phyloP scores from a whole-genome alignment of 176 grass and related monocot genomes.

The Carex myosuroides region DNA sequence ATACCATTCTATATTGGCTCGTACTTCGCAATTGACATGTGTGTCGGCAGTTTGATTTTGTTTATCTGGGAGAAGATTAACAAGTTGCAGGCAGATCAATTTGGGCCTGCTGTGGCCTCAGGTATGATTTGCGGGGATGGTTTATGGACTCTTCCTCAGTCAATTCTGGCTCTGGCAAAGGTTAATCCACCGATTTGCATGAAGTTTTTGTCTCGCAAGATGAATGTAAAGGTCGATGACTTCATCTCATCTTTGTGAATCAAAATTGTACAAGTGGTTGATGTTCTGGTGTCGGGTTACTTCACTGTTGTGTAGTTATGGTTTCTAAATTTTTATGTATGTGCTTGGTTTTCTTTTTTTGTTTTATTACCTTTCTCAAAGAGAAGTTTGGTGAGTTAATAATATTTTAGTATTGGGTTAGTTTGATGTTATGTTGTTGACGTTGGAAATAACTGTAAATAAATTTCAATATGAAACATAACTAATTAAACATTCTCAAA shows the following conservation, averaged over 20 bases:
- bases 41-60: conserved; percentile 51
- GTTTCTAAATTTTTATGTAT: neutral
- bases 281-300: neutral
- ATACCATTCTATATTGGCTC: conserved; percentile 82
- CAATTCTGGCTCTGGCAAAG: conserved; percentile 62
- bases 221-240: conserved; percentile 28
- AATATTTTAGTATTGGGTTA: neutral
- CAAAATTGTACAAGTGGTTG: neutral
- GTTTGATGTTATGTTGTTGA: neutral
- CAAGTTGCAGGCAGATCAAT: conserved; percentile 60
- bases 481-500: neutral
- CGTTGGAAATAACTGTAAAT: neutral
- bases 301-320: neutral
- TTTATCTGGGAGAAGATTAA: conserved; percentile 69
- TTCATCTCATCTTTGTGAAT: conserved; percentile 4
- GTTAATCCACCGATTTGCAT: conserved; percentile 93
- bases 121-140: conserved; percentile 92
- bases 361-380: neutral
- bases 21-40: conserved; percentile 91
- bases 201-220: conserved; percentile 54
- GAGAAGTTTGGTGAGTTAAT: neutral
- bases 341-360: neutral
- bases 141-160: conserved; percentile 86
- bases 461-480: neutral
- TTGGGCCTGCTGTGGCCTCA: conserved; percentile 78